Percentiles rank a stretch among this genome's conserved stretches.
phyloP scores from a whole-genome alignment of 2,329 filamentous ascomycete genomes.

The Ambrosiella cleistominuta region DNA sequence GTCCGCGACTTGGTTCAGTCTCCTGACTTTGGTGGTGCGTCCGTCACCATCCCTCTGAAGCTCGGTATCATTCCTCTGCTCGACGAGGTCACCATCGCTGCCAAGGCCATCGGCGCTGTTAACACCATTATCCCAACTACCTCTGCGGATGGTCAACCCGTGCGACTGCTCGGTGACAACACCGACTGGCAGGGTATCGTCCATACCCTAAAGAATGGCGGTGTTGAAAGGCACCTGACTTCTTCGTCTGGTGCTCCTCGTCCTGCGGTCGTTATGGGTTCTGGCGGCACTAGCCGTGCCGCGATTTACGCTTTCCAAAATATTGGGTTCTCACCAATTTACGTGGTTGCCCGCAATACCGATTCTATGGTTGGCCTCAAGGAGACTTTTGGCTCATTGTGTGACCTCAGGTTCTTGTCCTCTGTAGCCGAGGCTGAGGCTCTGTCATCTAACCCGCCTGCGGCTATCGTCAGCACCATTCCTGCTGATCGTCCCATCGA shows the following conservation, averaged over 20 bases:
- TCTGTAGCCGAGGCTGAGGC: conserved; percentile 19
- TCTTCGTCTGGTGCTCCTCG: conserved; percentile 1
- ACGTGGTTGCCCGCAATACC: conserved; percentile 62
- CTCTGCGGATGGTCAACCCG: conserved; percentile 15
- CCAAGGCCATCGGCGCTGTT: conserved; percentile 71
- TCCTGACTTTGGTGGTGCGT: conserved; percentile 74
- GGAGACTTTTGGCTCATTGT: conserved; percentile 54
- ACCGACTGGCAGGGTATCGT: conserved; percentile 94
- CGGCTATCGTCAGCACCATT: conserved; percentile 74
- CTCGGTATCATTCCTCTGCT: conserved; percentile 67
- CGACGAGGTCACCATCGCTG: conserved; percentile 64
- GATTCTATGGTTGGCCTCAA: conserved; percentile 51
- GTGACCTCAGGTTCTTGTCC: conserved; percentile 48
- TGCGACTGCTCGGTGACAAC: conserved; percentile 58
- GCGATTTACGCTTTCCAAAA: conserved; percentile 75
- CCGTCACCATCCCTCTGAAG: conserved; percentile 91
- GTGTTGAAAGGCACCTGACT: conserved; percentile 29
- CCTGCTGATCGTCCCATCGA: conserved; percentile 79
- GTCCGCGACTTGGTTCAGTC: conserved; percentile 49
- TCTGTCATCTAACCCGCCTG: conserved; percentile 33
- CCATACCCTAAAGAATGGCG: conserved; percentile 53
- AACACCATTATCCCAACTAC: conserved; percentile 68
- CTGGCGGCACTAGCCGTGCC: conserved; percentile 79
- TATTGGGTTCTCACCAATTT: conserved; percentile 73
- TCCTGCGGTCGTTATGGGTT: conserved; percentile 69